Conservation (phyloP, 306 rosid species). For the Psophocarpus tetragonolobus region DNA sequence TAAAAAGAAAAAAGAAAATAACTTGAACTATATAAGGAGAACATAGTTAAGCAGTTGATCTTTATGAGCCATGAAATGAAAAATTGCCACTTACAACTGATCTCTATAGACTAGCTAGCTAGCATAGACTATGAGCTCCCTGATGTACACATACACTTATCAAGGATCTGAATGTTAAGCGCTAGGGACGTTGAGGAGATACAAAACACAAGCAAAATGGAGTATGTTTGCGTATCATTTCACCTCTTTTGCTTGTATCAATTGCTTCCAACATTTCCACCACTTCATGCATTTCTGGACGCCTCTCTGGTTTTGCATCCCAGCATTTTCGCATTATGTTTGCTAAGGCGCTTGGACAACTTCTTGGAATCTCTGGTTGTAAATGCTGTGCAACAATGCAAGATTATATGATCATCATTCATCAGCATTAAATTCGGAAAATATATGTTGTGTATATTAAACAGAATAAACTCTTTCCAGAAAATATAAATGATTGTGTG, state of each 20-base stretch:
- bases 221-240: conserved; percentile 62
- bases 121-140: background rate
- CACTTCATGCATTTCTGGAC: conserved; percentile 80
- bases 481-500: background rate
- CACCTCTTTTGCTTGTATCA: conserved; percentile 82
- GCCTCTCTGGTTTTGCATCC: conserved; percentile 66
- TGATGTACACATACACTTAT: background rate
- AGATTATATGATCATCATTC: background rate
- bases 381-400: conserved; percentile 45
- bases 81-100: conserved; percentile 1
- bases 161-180: background rate
- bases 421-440: background rate
- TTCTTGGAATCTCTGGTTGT: conserved; percentile 75
- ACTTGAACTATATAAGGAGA: background rate
- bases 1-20: background rate
- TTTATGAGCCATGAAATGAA: background rate
- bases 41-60: background rate
- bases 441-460: background rate
- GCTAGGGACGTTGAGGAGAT: conserved; percentile 55
- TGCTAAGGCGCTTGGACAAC: conserved; percentile 65
- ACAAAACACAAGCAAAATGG: conserved; percentile 55
- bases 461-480: background rate
- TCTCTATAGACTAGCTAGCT: background rate
- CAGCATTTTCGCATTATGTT: conserved; percentile 73
- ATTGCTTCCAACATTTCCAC: conserved; percentile 68